These are phyloP conservation scores for Sporisorium iseilematis-ciliati DNA, from an alignment of 1,284 basidiomycete species.

Conservation along the genomic window DNA sequence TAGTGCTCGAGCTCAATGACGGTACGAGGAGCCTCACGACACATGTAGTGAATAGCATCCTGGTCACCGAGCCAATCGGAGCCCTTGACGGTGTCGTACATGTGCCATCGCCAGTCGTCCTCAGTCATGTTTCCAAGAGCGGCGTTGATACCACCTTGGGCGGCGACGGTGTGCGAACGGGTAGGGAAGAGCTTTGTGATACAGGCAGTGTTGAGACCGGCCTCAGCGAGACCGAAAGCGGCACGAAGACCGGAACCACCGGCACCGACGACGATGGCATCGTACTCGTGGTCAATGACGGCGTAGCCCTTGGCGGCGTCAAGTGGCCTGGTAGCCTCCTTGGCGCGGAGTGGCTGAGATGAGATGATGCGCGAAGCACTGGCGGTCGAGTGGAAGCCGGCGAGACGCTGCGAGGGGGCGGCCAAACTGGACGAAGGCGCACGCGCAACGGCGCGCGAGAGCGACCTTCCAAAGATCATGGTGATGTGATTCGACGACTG, in stretches of 20 bases:
- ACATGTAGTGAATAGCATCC: conserved; percentile 99
- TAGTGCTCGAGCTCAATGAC: conserved; percentile 98
- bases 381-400: conserved; percentile 62
- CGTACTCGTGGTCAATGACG: conserved; percentile 86
- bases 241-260: conserved; percentile 98
- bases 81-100: conserved; percentile 99
- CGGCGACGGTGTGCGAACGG: conserved; percentile 97
- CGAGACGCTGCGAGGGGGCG: conserved; percentile 43
- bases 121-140: conserved; percentile 85
- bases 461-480: conserved; percentile 54
- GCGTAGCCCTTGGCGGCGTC: conserved; percentile 79
- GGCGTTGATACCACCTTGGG: conserved; percentile 99
- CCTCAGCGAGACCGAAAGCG: conserved; percentile 98
- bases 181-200: conserved; percentile 99
- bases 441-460: conserved; percentile 57
- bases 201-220: conserved; percentile 91
- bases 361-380: conserved; percentile 75
- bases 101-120: conserved; percentile 99
- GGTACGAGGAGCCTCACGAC: conserved; percentile 90
- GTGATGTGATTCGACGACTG: conserved; percentile 15
- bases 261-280: conserved; percentile 75
- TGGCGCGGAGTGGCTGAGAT: conserved; percentile 82
- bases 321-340: conserved; percentile 76
- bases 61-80: conserved; percentile 99
- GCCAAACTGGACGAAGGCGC: conserved; percentile 47